Base-by-base conservation (phyloP, 169 alveolate species). In the Eimeria acervulina region DNA sequence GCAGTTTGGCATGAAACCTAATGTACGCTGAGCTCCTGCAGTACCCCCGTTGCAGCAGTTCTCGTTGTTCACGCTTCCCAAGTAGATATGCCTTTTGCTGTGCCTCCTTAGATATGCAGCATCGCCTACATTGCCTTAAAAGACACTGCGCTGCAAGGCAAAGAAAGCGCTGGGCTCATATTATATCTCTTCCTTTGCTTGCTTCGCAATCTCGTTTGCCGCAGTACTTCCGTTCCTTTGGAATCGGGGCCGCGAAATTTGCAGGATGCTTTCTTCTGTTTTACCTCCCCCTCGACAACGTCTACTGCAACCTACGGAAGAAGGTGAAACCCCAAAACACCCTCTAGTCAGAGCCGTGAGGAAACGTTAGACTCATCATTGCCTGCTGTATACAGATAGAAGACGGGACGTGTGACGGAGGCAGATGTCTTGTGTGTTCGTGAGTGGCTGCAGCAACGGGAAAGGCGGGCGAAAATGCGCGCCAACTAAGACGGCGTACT, bases 251-350 rank as follows among this genome's bases (percentile, higher is more conserved):
- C 26, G 93, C 93, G 13, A 85, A 85, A 59, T 38, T 85, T 59
- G 59, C 55, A 21, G 93, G 93, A 12, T 52, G 93, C 61, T 85
- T 85, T 28, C 93, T 85, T 26, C 78, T 85, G 51, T 85, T 85
- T 28, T 85, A 85, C 44, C 40, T 85, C 40, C 93, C 93, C 44
- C 93, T 85, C 80, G 93, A 85, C 55, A 59, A 59, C 28, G 80
- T 85, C 3, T 85, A 85, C 78, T 85, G 93, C 93, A 40, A 85
- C 59, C 93, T 85, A 42, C 80, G 93, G 51, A 85, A 85, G 59
- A 85, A 85, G 93, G 93, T 59, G 42, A 85, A 28, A 19, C 87
- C 33, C 80, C 8, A 17, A 5, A 68, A 33, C 1, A 13, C 42
- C 47, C 42, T 4, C 13, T 68, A 68, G 17, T 15, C 4, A 31